Conservation (phyloP, 2,329 filamentous ascomycete genomes). For the Polytolypa hystricis region DNA sequence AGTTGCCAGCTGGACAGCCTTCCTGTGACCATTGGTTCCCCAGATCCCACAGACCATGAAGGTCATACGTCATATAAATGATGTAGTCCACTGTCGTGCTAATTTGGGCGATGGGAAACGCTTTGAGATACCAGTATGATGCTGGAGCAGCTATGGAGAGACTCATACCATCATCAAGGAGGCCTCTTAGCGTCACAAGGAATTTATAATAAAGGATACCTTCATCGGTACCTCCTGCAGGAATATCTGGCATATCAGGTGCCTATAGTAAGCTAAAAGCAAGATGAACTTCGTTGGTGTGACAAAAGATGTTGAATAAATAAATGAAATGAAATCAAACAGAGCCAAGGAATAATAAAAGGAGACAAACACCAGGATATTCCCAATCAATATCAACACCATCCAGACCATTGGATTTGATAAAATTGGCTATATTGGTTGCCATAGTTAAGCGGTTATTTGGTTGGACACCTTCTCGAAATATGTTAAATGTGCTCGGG, state of each 20-base stretch:
- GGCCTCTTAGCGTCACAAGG: slow-evolving; percentile 13
- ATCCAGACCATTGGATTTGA: slow-evolving; percentile 29
- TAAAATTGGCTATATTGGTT: slow-evolving; percentile 27
- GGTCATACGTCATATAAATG: slow-evolving; percentile 28
- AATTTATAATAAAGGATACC: slow-evolving; percentile 23
- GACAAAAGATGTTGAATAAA: too few species aligned
- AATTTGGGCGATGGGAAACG: slow-evolving; percentile 18
- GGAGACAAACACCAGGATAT: slow-evolving; percentile 20
- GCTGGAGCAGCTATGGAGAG: slow-evolving; percentile 17
- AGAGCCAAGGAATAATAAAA: not conserved
- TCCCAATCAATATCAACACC: slow-evolving; percentile 30
- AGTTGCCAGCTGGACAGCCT: slow-evolving; percentile 18
- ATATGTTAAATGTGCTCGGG: slow-evolving; percentile 26
- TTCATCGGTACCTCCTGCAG: slow-evolving; percentile 16
- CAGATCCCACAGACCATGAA: slow-evolving; percentile 17
- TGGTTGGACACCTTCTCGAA: slow-evolving; percentile 24
- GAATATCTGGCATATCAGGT: slow-evolving; percentile 26
- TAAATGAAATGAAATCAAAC: too few species aligned
- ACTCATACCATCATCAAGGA: slow-evolving; percentile 10
- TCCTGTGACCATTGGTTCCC: slow-evolving; percentile 10
- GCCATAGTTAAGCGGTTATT: slow-evolving; percentile 30
- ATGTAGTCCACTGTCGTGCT: slow-evolving; percentile 18
- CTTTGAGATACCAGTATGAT: slow-evolving; percentile 20
- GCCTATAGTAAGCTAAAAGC: slow-evolving; percentile 1
- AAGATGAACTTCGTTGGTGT: not conserved